A percentile compares a stretch with the other conserved stretches of the same genome.
These are phyloP conservation scores for Mycosphaerelloides madeirae DNA, from an alignment of 2,329 filamentous ascomycete species.

Conservation along the genomic window DNA sequence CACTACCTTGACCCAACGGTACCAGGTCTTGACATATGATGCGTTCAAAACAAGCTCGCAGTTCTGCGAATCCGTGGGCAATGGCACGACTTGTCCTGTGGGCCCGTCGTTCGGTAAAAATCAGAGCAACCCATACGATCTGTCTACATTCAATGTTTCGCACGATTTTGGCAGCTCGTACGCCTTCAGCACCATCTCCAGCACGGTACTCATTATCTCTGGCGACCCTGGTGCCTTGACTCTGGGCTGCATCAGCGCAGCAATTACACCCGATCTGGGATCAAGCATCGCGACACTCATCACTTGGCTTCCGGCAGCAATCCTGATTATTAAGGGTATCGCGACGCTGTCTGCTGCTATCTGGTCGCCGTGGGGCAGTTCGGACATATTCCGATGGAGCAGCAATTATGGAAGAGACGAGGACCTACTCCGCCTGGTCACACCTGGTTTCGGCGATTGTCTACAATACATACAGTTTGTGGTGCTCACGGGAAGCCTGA, in stretches of 20 bases:
- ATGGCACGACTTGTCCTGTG: conserved; percentile 62
- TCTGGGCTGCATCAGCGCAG: conserved; percentile 76
- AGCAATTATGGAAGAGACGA: conserved; percentile 95
- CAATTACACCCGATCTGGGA: conserved; percentile 79
- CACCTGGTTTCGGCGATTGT: conserved; percentile 93
- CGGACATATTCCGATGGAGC: conserved; percentile 90
- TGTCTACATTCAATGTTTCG: conserved; percentile 69
- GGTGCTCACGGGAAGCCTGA: conserved; percentile 79
- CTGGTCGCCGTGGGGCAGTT: conserved; percentile 89
- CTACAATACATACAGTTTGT: conserved; percentile 95
- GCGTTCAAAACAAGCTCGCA: conserved; percentile 53
- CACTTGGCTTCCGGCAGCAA: conserved; percentile 69
- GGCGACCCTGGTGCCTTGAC: conserved; percentile 60
- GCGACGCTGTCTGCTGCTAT: conserved; percentile 81
- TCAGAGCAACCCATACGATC: conserved; percentile 45
- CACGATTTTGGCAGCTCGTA: conserved; percentile 78
- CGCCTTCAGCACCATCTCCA: conserved; percentile 74
- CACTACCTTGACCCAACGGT: conserved; percentile 67
- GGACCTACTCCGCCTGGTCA: conserved; percentile 85
- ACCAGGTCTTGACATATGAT: conserved; percentile 73
- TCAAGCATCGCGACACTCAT: conserved; percentile 61
- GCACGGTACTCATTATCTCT: conserved; percentile 69
- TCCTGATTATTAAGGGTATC: conserved; percentile 73
- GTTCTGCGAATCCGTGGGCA: conserved; percentile 62
- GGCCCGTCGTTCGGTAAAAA: conserved; percentile 64